A percentile compares a stretch with the other conserved stretches of the same genome.
Evolutionary conservation across 495 filamentous ascomycete genomes (phyloP).

Genomic region (Astrothelium macrocarpum): DNA sequence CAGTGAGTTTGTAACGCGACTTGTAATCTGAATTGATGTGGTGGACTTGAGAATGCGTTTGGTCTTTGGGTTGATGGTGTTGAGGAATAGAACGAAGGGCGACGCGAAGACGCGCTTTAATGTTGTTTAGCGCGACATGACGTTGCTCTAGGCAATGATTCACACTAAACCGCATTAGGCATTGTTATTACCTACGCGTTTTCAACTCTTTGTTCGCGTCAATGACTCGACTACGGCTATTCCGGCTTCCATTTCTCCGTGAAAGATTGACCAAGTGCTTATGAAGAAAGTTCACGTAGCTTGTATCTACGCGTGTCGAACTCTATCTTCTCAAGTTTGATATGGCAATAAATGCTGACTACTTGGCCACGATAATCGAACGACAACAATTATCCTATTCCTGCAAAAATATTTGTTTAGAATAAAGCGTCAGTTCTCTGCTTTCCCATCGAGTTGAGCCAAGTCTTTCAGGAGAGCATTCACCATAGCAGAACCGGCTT

Average conservation of each 20-base stretch:
- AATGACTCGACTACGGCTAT: not conserved
- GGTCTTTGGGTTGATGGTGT: not conserved
- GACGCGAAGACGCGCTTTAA: constrained; percentile 2
- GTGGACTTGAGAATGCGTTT: not conserved
- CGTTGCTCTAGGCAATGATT: not conserved
- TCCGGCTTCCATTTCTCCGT: not conserved
- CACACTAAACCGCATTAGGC: not conserved
- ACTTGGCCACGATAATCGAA: no score
- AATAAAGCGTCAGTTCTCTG: no score
- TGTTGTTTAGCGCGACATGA: constrained; percentile 1
- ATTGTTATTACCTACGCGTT: not conserved
- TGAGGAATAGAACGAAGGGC: not conserved
- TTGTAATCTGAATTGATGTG: not conserved
- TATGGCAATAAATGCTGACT: no score
- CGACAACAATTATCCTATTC: no score
- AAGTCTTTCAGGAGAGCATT: not conserved
- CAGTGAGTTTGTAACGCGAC: not conserved
- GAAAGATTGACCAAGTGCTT: no score
- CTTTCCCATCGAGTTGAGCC: no score
- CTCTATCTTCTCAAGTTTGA: no score
- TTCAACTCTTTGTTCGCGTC: not conserved
- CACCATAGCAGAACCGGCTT: constrained; percentile 28
- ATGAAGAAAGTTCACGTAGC: no score
- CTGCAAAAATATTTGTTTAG: no score
- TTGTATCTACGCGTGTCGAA: no score